These are phyloP conservation scores for Elasticomyces elasticus DNA, from an alignment of 495 filamentous ascomycete genomes.

Conservation along the genomic window DNA sequence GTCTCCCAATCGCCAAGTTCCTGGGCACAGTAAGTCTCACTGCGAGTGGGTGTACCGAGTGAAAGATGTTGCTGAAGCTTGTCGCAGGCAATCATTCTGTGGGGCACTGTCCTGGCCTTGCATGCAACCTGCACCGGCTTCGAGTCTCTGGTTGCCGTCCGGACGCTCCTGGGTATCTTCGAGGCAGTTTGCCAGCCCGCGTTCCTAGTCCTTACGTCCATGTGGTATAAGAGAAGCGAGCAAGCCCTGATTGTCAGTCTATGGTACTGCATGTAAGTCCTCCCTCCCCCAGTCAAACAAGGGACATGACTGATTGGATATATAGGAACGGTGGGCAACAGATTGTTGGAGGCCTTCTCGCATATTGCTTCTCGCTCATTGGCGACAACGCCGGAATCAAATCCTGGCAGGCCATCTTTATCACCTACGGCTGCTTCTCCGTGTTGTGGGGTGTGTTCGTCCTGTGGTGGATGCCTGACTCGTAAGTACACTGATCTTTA, in stretches of 20 bases:
- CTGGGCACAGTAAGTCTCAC: no score
- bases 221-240: conserved; percentile 18
- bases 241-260: background rate
- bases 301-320: background rate
- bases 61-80: no score
- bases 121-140: conserved; percentile 13
- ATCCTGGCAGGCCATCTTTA: conserved; percentile 51
- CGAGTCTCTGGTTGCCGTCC: conserved; percentile 9
- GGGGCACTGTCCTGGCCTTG: conserved; percentile 12
- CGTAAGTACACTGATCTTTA: no score
- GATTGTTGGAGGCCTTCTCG: conserved; percentile 46
- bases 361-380: conserved; percentile 52
- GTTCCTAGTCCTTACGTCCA: conserved; percentile 9
- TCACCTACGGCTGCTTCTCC: conserved; percentile 45
- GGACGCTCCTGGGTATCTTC: conserved; percentile 15
- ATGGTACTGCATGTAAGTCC: background rate
- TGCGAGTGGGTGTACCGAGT: no score
- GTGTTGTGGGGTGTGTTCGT: conserved; percentile 41
- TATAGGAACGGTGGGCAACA: background rate
- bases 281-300: no score
- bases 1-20: conserved; percentile 6
- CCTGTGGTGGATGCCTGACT: conserved; percentile 22
- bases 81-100: conserved; percentile 12
- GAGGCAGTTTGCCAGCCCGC: conserved; percentile 11
- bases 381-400: conserved; percentile 34